Evolutionary conservation across 768 basidiomycete genomes (phyloP), one percentile per base, ranked within the genome.

Genomic region (Boletellus emodensis): DNA sequence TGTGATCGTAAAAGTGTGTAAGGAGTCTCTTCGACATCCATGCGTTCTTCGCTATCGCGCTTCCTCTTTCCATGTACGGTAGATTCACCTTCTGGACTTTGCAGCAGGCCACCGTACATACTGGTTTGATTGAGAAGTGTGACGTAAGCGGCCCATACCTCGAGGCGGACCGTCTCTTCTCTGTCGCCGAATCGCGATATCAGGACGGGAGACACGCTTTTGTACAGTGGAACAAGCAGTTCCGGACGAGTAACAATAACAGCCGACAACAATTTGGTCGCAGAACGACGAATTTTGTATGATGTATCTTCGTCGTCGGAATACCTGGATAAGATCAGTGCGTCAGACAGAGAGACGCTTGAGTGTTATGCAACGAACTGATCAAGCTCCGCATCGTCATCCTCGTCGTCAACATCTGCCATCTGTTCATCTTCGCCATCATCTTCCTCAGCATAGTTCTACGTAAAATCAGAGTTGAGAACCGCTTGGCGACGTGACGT

Each of bases 261-360:
- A 6, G 90, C 87, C 26, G 85, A 74, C 14, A 98, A 77, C 4
- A 98, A 75, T 66, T 97, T 97, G 15, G 94, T 92, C 7, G 96
- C 87, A 7, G 91, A 86, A 40, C 96, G 84, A 56, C 96, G 87
- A 50, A 96, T 91, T 69, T 97, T 97, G 80, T 96, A 98, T 0
- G 95, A 97, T 11, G 89, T 90, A 63, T 99, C 96, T 67, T 98
- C 96, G 51, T 99, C 96, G 59, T 99, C 96, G 6, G 92, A 93
- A 67, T 96, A 97, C 55, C 91, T 94, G 56, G 24, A 46, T 34
- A 22, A 28, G 12, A 40, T 54, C 39, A 43, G 13, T 46, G 55
- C 22, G 9, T 3, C 30, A 34, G 34, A 48, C 12, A 44, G 17
- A 8, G 24, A 11, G 4, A 34, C 0, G 9, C 24, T 26, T 26